These are phyloP conservation scores for Seminavis robusta DNA, from an alignment of 108 stramenopile species.

Conservation along the genomic window DNA sequence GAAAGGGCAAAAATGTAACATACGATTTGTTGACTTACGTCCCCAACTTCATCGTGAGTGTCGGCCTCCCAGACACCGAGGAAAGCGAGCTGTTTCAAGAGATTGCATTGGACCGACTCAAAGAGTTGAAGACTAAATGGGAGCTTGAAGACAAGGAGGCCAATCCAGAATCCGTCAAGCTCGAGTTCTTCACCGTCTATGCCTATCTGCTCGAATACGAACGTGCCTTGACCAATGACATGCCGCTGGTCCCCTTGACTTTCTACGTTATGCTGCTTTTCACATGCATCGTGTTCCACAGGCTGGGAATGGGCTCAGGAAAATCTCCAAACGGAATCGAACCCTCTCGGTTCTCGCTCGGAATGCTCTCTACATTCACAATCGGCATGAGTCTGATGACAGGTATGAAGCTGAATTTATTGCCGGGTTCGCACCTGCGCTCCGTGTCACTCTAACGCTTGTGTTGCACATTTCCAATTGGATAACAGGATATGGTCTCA, in stretches of 20 bases:
- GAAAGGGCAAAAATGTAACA: too few relatives aligned
- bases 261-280: slow-evolving; percentile 8
- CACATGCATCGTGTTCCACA: slow-evolving; percentile 3
- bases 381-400: too few relatives aligned
- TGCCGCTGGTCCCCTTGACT: slow-evolving; percentile 3
- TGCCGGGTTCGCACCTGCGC: too few relatives aligned
- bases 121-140: neutral
- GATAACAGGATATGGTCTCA: slow-evolving; percentile 1
- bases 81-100: slow-evolving; percentile 2
- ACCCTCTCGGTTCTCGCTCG: neutral
- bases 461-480: too few relatives aligned
- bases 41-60: too few relatives aligned
- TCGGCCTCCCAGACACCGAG: neutral
- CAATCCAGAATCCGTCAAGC: neutral
- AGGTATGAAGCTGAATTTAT: too few relatives aligned
- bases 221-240: slow-evolving; percentile 3
- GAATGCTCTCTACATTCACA: too few relatives aligned
- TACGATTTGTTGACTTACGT: too few relatives aligned
- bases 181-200: neutral
- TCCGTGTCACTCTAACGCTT: too few relatives aligned
- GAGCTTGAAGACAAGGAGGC: neutral
- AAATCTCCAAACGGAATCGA: neutral
- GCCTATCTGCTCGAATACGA: slow-evolving; percentile 3
- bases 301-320: too few relatives aligned
- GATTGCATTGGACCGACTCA: neutral